phyloP scores from a whole-genome alignment of 2,329 filamentous ascomycete species.

The Aspergillus ochraceus region DNA sequence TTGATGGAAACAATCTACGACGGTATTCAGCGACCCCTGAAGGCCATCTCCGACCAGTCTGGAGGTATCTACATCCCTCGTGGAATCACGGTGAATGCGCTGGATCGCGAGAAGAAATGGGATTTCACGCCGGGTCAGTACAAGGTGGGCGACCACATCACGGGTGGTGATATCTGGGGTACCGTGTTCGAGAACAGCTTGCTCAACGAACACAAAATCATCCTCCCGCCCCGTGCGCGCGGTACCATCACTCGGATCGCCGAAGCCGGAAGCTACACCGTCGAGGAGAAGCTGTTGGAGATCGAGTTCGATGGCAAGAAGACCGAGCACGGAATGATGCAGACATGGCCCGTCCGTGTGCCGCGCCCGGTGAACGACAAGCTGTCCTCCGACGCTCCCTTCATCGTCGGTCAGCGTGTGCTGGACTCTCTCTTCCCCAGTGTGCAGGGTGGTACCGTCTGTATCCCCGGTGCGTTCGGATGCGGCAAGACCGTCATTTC shows the following conservation, averaged over 20 bases:
- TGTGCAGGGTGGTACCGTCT: slow-evolving; percentile 95
- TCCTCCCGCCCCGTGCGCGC: slow-evolving; percentile 83
- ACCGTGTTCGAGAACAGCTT: slow-evolving; percentile 95
- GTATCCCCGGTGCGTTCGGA: slow-evolving; percentile 96
- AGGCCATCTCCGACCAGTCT: slow-evolving; percentile 73
- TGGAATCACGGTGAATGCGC: slow-evolving; percentile 81
- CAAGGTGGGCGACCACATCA: slow-evolving; percentile 96
- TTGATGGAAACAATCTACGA: slow-evolving; percentile 99
- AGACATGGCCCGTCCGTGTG: slow-evolving; percentile 96
- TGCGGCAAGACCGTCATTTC: slow-evolving; percentile 99
- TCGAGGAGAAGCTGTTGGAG: slow-evolving; percentile 90
- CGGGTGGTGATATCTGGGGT: slow-evolving; percentile 94
- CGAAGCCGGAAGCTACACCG: slow-evolving; percentile 86
- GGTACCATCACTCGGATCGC: slow-evolving; percentile 92
- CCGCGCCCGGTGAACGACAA: slow-evolving; percentile 91
- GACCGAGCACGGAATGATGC: slow-evolving; percentile 96
- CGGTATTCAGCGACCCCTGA: slow-evolving; percentile 93
- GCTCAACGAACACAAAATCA: slow-evolving; percentile 87
- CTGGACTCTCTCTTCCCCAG: slow-evolving; percentile 93
- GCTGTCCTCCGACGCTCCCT: slow-evolving; percentile 82
- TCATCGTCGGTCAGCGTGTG: slow-evolving; percentile 95
- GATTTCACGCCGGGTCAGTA: slow-evolving; percentile 80
- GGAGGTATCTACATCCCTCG: slow-evolving; percentile 97
- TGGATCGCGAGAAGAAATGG: slow-evolving; percentile 93
- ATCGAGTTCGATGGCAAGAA: slow-evolving; percentile 97